Base-by-base conservation (phyloP, 495 filamentous ascomycete species). In the Neurospora sublineolata region DNA sequence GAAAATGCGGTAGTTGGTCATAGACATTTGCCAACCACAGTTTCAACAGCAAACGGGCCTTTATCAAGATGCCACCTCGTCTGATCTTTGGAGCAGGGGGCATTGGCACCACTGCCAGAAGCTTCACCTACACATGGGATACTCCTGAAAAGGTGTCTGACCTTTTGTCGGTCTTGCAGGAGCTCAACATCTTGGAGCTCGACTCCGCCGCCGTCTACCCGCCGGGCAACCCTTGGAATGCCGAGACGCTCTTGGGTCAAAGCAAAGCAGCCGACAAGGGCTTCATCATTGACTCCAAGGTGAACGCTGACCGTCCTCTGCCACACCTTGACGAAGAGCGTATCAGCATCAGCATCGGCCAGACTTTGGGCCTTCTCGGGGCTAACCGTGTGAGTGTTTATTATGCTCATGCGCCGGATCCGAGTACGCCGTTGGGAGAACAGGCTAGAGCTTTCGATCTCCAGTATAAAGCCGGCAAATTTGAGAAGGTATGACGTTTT, bases 321-420 rank as follows among this genome's bases (percentile, higher is more conserved):
- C 69, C 74, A 11, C 37, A 68, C 4, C 67, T 75, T 40, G 70
- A 70, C 16, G 72, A 71, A 30, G 52, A 38, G 10, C 64, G 68
- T 9, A 74, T 78, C 23, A 67, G 68, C 10, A 70, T 37, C n/a
- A 77, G 76, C 39, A 68, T 75, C 16, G 40, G 38, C 37, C 74
- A 72, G 27, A 78, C 72, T n/a, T 70, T 79, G 23, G 23, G 73
- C 60, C 30, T 64, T 11, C 12, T 78, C 3, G 71, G 68, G 7
- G 67, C 69, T 3, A 33, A 73, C 12, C 73, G 75, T 67, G 30
- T 79, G 7, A 70, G 79, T 9, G 76, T 79, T 46, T 74, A 77
- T 37, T 85, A 84, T 72, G 75, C 82, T 4, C 84, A 87, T 72
- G 71, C 70, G 0, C 80, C 84, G 4, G 82, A 86, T 71, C 73